Percentiles rank a stretch among this genome's conserved stretches.
These are phyloP conservation scores for Gaeumannomyces tritici DNA, from an alignment of 2,329 filamentous ascomycete genomes.

Conservation along the genomic window DNA sequence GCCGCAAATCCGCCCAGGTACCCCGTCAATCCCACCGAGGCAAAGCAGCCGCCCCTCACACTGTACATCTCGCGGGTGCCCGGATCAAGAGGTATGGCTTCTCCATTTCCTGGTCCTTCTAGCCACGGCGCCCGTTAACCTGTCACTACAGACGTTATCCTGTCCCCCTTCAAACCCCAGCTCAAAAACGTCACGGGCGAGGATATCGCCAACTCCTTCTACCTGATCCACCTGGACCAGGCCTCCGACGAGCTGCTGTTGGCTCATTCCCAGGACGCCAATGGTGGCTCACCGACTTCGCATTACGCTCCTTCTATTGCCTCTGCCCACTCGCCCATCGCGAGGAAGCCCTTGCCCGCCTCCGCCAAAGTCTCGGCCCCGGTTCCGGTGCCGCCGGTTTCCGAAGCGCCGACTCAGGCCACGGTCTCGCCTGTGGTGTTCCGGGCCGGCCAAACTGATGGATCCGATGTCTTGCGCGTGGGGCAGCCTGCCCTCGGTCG, in stretches of 20 bases:
- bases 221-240: constrained; percentile 76
- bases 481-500: background rate
- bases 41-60: constrained; percentile 60
- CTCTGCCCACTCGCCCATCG: constrained; percentile 24
- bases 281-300: constrained; percentile 12
- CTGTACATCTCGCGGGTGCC: constrained; percentile 93
- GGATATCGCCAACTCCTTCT: constrained; percentile 79
- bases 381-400: background rate
- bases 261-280: background rate
- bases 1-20: constrained; percentile 83
- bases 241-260: constrained; percentile 38
- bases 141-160: constrained; percentile 64
- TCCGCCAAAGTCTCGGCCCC: constrained; percentile 10
- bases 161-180: constrained; percentile 83
- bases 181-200: constrained; percentile 80
- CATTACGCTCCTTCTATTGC: background rate
- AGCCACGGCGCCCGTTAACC: background rate
- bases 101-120: background rate
- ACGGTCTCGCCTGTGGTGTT: background rate
- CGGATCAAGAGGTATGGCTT: constrained; percentile 67
- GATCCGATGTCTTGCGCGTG: background rate
- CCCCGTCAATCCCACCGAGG: constrained; percentile 64
- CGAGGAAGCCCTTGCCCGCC: constrained; percentile 40
- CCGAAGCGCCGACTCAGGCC: background rate
- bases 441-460: background rate